Evolutionary conservation across 225 moss, liverwort and hornwort genomes (phyloP).

Genomic region (Straminergon stramineum): DNA sequence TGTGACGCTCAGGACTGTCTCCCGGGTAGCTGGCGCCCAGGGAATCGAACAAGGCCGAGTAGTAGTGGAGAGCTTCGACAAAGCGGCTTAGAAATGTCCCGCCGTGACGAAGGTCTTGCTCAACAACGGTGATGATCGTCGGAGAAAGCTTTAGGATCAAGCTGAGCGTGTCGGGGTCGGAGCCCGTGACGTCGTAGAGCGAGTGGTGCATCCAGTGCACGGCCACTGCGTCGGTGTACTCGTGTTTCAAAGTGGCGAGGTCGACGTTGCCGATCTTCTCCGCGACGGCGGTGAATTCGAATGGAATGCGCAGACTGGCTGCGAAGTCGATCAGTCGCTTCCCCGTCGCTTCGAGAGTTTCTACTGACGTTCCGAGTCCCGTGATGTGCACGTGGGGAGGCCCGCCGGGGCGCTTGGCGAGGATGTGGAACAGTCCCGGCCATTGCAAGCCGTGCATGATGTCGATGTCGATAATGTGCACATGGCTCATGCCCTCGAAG

Average conservation of each 20-base stretch:
- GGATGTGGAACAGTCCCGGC: constrained; percentile 65
- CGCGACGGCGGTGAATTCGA: constrained; percentile 52
- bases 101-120: constrained; percentile 59
- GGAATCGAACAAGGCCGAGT: constrained; percentile 76
- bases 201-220: constrained; percentile 83
- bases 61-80: constrained; percentile 76
- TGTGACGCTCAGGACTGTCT: constrained; percentile 54
- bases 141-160: constrained; percentile 49
- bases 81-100: constrained; percentile 71
- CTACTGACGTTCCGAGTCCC: constrained; percentile 46
- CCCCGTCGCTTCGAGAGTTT: constrained; percentile 62
- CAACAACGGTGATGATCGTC: constrained; percentile 64
- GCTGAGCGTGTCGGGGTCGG: constrained; percentile 36
- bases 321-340: constrained; percentile 63
- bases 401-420: constrained; percentile 58
- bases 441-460: constrained; percentile 92
- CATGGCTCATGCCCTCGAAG: constrained; percentile 57
- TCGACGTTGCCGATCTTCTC: constrained; percentile 59
- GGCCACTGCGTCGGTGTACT: constrained; percentile 47
- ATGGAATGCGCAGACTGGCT: constrained; percentile 45
- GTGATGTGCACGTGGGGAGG: constrained; percentile 69
- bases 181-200: constrained; percentile 71
- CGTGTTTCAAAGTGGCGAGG: constrained; percentile 25
- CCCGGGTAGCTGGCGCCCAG: constrained; percentile 50
- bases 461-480: constrained; percentile 77